Conservation (phyloP, 495 filamentous ascomycete species). For the Aspergillus nidulans region DNA sequence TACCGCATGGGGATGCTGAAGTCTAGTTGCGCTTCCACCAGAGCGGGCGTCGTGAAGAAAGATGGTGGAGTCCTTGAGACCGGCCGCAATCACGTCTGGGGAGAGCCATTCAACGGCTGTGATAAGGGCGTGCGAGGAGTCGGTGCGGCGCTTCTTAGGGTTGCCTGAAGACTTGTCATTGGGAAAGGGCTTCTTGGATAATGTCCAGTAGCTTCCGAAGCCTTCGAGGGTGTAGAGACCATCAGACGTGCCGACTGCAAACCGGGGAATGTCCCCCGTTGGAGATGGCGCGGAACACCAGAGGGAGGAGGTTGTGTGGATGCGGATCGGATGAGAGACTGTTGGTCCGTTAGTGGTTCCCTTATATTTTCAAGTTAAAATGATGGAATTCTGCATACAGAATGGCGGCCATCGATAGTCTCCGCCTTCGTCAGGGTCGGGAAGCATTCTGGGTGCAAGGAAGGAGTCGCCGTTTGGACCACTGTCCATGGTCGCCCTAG, state of each 20-base stretch:
- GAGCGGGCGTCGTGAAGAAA: constrained; percentile 38
- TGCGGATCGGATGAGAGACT: constrained; percentile 32
- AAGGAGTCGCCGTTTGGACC: constrained; percentile 34
- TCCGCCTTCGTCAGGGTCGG: constrained; percentile 32
- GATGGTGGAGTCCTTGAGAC: constrained; percentile 33
- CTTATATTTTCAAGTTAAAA: neutral
- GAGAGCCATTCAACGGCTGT: constrained; percentile 41
- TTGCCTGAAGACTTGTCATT: constrained; percentile 15
- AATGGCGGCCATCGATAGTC: constrained; percentile 29
- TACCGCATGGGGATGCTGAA: constrained; percentile 34
- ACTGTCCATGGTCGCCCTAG: constrained; percentile 38
- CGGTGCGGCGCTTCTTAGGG: constrained; percentile 18
- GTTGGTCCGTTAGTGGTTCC: neutral
- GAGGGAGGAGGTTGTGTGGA: constrained; percentile 25
- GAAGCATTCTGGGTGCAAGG: constrained; percentile 31
- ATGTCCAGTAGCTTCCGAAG: constrained; percentile 25
- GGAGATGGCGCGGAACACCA: constrained; percentile 39
- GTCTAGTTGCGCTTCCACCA: constrained; percentile 26
- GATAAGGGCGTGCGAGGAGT: constrained; percentile 31
- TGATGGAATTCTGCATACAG: constrained; percentile 19
- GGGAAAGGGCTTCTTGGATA: constrained; percentile 31
- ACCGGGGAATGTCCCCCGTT: constrained; percentile 23
- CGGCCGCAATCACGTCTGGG: constrained; percentile 31
- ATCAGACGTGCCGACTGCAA: constrained; percentile 41
- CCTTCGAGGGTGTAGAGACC: constrained; percentile 36